These are phyloP conservation scores for Magnaporthales sp. DNA, from an alignment of 2,329 filamentous ascomycete genomes.

Conservation along the genomic window DNA sequence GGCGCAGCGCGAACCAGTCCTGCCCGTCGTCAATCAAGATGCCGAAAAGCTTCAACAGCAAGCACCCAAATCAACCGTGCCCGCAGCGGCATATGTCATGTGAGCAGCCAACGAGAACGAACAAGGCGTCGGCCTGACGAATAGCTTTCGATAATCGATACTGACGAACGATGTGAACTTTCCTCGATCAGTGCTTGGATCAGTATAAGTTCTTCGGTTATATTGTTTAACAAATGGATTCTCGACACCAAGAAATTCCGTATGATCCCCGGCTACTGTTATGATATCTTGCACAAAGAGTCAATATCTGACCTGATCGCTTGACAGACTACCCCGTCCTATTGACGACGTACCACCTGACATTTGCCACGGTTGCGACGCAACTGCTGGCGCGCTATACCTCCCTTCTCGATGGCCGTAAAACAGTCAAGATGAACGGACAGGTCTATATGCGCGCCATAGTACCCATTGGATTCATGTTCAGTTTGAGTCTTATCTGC, in stretches of 20 bases:
- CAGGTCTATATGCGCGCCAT: slow-evolving; percentile 89
- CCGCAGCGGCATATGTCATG: slow-evolving; percentile 80
- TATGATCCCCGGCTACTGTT: slow-evolving; percentile 32
- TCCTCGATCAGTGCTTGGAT: slow-evolving; percentile 69
- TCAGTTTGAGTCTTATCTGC: slow-evolving; percentile 92
- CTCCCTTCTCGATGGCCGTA: slow-evolving; percentile 81
- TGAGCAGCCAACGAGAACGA: slow-evolving; percentile 27
- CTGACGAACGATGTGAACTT: background rate
- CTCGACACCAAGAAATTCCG: slow-evolving; percentile 77
- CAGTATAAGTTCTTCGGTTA: slow-evolving; percentile 82
- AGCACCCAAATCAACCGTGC: slow-evolving; percentile 44
- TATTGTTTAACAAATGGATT: slow-evolving; percentile 99
- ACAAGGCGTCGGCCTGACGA: background rate
- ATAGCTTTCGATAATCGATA: background rate
- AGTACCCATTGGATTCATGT: slow-evolving; percentile 90
- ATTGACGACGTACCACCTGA: slow-evolving; percentile 91
- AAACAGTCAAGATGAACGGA: slow-evolving; percentile 95
- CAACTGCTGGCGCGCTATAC: slow-evolving; percentile 89
- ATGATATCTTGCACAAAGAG: slow-evolving; percentile 2
- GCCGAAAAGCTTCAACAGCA: slow-evolving; percentile 47
- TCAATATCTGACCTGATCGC: background rate
- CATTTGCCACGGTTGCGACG: slow-evolving; percentile 89
- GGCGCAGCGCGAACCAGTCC: slow-evolving; percentile 51
- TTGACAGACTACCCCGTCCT: slow-evolving; percentile 62
- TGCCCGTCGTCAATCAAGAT: slow-evolving; percentile 75